A percentile compares a stretch with the other conserved stretches of the same genome.
Evolutionary conservation across 306 rosid genomes (phyloP).

Genomic region (Alnus glutinosa): DNA sequence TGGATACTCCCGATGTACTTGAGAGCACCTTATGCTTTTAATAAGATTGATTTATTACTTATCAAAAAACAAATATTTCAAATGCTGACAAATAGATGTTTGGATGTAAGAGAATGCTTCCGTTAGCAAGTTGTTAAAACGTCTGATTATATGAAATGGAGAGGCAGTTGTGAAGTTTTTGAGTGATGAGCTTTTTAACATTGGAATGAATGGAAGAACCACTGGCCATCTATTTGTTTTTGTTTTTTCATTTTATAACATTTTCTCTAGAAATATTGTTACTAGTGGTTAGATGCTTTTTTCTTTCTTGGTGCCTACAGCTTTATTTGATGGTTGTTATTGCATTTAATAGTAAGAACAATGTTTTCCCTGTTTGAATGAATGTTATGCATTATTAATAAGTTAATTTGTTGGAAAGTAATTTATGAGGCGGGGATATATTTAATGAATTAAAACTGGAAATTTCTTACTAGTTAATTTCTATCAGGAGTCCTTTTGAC

Average conservation of each 20-base stretch:
- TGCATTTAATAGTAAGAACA: background rate
- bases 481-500: background rate
- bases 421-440: background rate
- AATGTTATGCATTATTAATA: background rate
- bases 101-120: background rate
- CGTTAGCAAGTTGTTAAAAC: constrained; percentile 3
- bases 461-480: background rate
- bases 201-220: background rate
- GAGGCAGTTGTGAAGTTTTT: background rate
- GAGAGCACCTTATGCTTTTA: too few relatives aligned
- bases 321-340: background rate
- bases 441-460: background rate
- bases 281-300: background rate
- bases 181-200: background rate
- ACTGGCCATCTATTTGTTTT: background rate
- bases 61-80: constrained; percentile 3
- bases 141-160: background rate
- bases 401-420: background rate
- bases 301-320: background rate
- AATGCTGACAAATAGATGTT: constrained; percentile 24
- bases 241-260: background rate
- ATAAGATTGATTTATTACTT: too few relatives aligned
- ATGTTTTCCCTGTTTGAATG: background rate
- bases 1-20: too few relatives aligned
- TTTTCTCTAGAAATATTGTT: background rate